Evolutionary conservation across 345 rosid genomes (phyloP), one percentile per base, ranked within the genome.

Genomic region (Hibiscus trionum): DNA sequence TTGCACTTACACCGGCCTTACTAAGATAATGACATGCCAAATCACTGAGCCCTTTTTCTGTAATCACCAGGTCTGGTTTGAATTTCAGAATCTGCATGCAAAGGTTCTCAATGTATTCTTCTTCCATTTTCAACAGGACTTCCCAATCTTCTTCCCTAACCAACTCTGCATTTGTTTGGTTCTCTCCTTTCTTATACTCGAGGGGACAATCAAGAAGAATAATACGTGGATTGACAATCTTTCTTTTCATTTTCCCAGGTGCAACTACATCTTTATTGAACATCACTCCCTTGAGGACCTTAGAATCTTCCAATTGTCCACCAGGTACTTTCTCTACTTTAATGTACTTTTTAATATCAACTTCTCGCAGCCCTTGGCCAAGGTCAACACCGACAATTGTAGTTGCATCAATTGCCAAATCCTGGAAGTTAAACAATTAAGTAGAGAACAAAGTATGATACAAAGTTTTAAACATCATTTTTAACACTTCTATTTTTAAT

Each of bases 261-360:
- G 91, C 91, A 68, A 94, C 90, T 60, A 94, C 95, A 73, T 91
- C 98, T 79, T 94, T 94, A 79, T 88, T 85, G 67, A 91, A 83
- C 98, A 94, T 94, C 67, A 94, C 98, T 77, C 98, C 97, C 80
- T 82, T 91, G 33, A 94, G 96, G 78, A 91, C 97, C 73, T 56
- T 84, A 4, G 96, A 94, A 77, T 94, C 98, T 44, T 94, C 98
- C 77, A 94, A 77, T 82, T 90, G 91, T 21, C 97, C 95, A 70
- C 98, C 98, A 26, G 98, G 98, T n/a, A 94, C 85, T 80, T 94
- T 94, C 89, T 94, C 98, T 50, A 94, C 93, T 78, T 86, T 94
- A 39, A 94, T 90, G 78, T 88, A 91, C 60, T 90, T 94, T 80
- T 94, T 94, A 16, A 94, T 91, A 82, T 94, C 98, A 65, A 94